phyloP scores from a whole-genome alignment of 371 early-diverging fungal genomes.

The Syncephalis fuscata region DNA sequence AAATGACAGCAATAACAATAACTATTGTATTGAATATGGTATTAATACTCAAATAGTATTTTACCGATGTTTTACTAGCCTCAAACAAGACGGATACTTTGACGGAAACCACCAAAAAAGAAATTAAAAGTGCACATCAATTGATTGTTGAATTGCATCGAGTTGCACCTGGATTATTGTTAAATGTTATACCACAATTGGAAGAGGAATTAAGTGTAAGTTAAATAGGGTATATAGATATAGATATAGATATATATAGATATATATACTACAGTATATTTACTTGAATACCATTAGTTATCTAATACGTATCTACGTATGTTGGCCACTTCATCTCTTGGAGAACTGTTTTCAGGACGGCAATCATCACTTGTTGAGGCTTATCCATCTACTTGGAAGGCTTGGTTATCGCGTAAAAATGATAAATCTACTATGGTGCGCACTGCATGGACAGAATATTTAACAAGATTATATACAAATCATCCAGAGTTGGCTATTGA shows the following conservation, averaged over 20 bases:
- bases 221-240: too few relatives aligned
- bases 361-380: conserved; percentile 44
- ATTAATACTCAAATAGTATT: conserved; percentile 22
- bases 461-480: conserved; percentile 34
- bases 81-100: conserved; percentile 17
- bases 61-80: conserved; percentile 48
- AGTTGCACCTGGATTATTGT: conserved; percentile 52
- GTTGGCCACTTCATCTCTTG: conserved; percentile 62
- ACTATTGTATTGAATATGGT: too few relatives aligned
- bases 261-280: conserved; percentile 1
- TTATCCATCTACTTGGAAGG: conserved; percentile 72
- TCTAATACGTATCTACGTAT: conserved; percentile 60
- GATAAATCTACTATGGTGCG: conserved; percentile 58
- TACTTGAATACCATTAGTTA: conserved; percentile 11
- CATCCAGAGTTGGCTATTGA: conserved; percentile 53
- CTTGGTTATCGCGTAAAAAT: conserved; percentile 67
- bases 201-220: conserved; percentile 75
- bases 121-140: conserved; percentile 52
- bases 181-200: conserved; percentile 85
- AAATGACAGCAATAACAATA: too few relatives aligned
- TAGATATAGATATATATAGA: neutral
- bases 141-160: conserved; percentile 64
- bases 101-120: conserved; percentile 15
- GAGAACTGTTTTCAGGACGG: conserved; percentile 67
- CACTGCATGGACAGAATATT: conserved; percentile 55